These are phyloP conservation scores for Ephemerocybe angulata DNA, from an alignment of 768 basidiomycete genomes.

Conservation along the genomic window DNA sequence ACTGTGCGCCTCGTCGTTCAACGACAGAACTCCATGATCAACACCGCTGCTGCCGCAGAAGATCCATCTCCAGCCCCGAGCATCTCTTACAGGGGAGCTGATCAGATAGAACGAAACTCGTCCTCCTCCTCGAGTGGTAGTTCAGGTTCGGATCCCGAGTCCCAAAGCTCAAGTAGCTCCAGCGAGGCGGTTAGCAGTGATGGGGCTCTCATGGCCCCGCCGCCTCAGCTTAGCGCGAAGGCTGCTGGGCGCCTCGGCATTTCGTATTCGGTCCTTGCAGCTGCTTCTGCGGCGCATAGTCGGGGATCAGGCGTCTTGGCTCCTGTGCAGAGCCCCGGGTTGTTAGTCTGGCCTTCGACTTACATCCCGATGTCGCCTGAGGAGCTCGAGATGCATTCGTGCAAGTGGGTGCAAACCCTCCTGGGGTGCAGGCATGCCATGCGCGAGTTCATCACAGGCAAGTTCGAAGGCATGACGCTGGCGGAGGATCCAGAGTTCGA, in stretches of 20 bases:
- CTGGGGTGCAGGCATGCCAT: slow-evolving; percentile 62
- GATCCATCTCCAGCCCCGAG: not conserved
- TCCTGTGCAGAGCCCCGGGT: slow-evolving; percentile 55
- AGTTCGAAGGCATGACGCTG: slow-evolving; percentile 33
- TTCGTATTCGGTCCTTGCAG: slow-evolving; percentile 30
- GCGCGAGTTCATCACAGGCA: slow-evolving; percentile 41
- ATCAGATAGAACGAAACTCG: not conserved
- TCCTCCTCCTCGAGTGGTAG: not conserved
- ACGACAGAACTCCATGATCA: no score
- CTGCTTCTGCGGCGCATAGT: slow-evolving; percentile 23
- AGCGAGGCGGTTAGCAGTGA: not conserved
- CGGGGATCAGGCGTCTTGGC: slow-evolving; percentile 9
- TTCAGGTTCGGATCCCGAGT: not conserved
- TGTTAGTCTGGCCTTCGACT: slow-evolving; percentile 55
- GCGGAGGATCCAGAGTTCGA: slow-evolving; percentile 35
- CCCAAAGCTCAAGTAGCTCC: not conserved
- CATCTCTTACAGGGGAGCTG: not conserved
- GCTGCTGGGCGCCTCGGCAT: slow-evolving; percentile 40
- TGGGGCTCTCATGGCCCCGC: slow-evolving; percentile 1
- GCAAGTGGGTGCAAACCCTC: slow-evolving; percentile 62
- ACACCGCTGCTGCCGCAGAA: not conserved
- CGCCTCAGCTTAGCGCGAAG: slow-evolving; percentile 33
- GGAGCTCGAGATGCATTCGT: slow-evolving; percentile 74
- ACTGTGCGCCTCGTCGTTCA: not conserved
- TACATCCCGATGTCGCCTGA: slow-evolving; percentile 54